Base-by-base conservation (phyloP, 2,329 filamentous ascomycete genomes). In the Penicillium sp. region DNA sequence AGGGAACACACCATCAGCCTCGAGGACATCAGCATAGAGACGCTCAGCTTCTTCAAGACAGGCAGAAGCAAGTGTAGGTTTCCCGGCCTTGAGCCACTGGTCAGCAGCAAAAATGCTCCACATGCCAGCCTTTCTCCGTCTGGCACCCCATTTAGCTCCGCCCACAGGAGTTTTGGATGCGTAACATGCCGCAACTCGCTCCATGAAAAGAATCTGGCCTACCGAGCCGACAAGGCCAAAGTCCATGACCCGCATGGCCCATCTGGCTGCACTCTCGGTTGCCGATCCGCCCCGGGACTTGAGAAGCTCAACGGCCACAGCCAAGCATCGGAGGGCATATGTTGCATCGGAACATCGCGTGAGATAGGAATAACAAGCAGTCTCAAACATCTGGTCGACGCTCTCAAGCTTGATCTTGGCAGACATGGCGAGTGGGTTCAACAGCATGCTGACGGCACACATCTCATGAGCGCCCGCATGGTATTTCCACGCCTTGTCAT, bases 401-500 rank as follows among this genome's bases (percentile, higher is more conserved):
- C 86, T 89, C 69, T 98, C 95, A 1, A 89, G 81, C 61, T 94
- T 88, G 31, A 86, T 86, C 73, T 93, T 96, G 14, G 89, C 87
- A 2, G 87, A 88, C 62, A 90, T 81, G 15, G 84, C 84, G 61
- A 90, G 86, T 0, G 91, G 88, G 69, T 89, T 88, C 61, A 99
- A 83, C 37, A 99, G 84, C 42, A 91, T 86, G 69, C 91, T 91
- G 12, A 97, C 79, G 5, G 91, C 93, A 34, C 90, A 89, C 94
- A 99, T 98, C 79, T 99, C 95, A 74, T 96, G 94, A 1, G 91
- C 90, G 3, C 91, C 94, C 0, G 95, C 95, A 73, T 97, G 92
- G 71, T 98, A 91, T 68, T 87, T 91, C 95, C 95, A 99, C 1
- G 95, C 96, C 75, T 98, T 98, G 73, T 97, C 93, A 72, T 95